These are phyloP conservation scores for Phytophthora pistaciae DNA, from an alignment of 352 stramenopile species.

Conservation along the genomic window DNA sequence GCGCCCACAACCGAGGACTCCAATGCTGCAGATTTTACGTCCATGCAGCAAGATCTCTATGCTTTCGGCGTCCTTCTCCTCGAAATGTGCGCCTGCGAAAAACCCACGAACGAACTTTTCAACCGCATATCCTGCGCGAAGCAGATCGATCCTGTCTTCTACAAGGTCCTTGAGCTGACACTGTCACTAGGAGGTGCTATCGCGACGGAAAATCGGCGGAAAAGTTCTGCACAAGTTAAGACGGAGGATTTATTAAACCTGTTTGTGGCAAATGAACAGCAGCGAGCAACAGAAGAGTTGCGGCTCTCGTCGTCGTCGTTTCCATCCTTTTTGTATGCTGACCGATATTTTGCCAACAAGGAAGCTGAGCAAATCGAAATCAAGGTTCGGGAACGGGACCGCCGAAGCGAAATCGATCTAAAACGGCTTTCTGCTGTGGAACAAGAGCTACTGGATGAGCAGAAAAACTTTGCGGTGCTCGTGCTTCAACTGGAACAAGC, in stretches of 20 bases:
- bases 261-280: slow-evolving; percentile 36
- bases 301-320: slow-evolving; percentile 32
- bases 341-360: slow-evolving; percentile 48
- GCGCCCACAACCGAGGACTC: slow-evolving; percentile 1
- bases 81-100: slow-evolving; percentile 69
- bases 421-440: slow-evolving; percentile 73
- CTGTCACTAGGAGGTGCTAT: slow-evolving; percentile 22
- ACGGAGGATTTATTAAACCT: slow-evolving; percentile 31
- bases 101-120: slow-evolving; percentile 63
- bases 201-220: not conserved
- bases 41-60: slow-evolving; percentile 56
- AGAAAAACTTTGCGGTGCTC: slow-evolving; percentile 74
- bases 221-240: slow-evolving; percentile 11
- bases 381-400: slow-evolving; percentile 35
- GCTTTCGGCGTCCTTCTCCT: slow-evolving; percentile 76
- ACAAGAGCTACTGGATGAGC: slow-evolving; percentile 71
- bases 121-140: slow-evolving; percentile 55
- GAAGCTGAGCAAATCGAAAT: slow-evolving; percentile 36
- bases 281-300: slow-evolving; percentile 12
- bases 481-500: slow-evolving; percentile 67
- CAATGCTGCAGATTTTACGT: slow-evolving; percentile 8
- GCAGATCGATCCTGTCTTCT: slow-evolving; percentile 60
- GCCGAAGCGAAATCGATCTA: slow-evolving; percentile 43
- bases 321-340: slow-evolving; percentile 60
- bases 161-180: slow-evolving; percentile 40